A percentile compares a stretch with the other conserved stretches of the same genome.
These are phyloP conservation scores for Inga laurina DNA, from an alignment of 306 rosid species.

Conservation along the genomic window DNA sequence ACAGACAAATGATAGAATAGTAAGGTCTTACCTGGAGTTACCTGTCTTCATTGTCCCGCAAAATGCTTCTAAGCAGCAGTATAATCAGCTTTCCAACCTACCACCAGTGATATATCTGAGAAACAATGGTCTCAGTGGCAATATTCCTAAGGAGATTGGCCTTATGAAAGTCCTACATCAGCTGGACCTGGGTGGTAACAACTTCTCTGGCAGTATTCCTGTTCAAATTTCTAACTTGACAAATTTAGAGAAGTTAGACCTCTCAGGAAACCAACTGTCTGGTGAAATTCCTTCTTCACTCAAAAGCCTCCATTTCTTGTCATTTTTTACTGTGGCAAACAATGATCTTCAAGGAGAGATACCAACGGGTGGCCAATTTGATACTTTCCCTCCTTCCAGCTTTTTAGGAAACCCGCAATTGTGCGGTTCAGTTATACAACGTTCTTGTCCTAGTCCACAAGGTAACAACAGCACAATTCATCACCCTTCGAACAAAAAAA, in stretches of 20 bases:
- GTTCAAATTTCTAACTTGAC: conserved; percentile 62
- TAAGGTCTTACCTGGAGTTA: conserved; percentile 66
- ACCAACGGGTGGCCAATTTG: conserved; percentile 83
- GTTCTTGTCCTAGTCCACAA: conserved; percentile 50
- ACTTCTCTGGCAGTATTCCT: conserved; percentile 75
- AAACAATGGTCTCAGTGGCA: conserved; percentile 64
- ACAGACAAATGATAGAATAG: conserved; percentile 43
- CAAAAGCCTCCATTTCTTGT: conserved; percentile 70
- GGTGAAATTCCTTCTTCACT: conserved; percentile 85
- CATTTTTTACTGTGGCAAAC: conserved; percentile 75
- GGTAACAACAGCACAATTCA: conserved; percentile 6
- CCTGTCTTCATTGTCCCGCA: conserved; percentile 79
- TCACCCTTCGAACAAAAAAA: conserved; percentile 45
- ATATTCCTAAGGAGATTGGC: conserved; percentile 70
- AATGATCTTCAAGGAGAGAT: conserved; percentile 78
- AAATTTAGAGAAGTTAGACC: conserved; percentile 79
- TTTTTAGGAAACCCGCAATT: conserved; percentile 66
- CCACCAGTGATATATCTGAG: conserved; percentile 78
- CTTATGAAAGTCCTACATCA: conserved; percentile 60
- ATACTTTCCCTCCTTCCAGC: conserved; percentile 70
- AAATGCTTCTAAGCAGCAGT: conserved; percentile 69
- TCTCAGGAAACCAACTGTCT: conserved; percentile 65
- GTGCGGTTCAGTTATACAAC: conserved; percentile 65
- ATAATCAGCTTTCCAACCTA: conserved; percentile 76
- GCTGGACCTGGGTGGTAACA: conserved; percentile 63